Conservation (phyloP, 2,329 filamentous ascomycete species). For the Dactylonectria macrodidyma region DNA sequence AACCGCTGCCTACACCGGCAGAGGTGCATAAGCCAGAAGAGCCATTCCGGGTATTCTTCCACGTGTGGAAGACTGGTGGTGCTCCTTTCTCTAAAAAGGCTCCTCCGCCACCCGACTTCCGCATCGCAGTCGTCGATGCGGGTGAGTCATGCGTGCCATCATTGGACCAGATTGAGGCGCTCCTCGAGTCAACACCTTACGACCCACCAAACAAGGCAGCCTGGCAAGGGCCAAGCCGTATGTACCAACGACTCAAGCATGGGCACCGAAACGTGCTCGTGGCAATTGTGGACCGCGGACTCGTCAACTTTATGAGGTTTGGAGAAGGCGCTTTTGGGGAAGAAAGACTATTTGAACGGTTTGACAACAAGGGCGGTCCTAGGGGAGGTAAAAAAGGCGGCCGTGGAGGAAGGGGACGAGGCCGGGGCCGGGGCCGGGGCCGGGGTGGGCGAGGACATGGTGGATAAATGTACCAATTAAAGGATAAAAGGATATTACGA, state of each 20-base stretch:
- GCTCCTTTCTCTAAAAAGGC: conserved; percentile 82
- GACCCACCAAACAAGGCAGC: conserved; percentile 66
- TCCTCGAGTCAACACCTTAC: conserved; percentile 82
- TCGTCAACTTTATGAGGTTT: conserved; percentile 89
- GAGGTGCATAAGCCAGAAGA: conserved; percentile 51
- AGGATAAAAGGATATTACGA: conserved; percentile 27
- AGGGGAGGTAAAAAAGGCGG: conserved; percentile 59
- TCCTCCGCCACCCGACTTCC: conserved; percentile 86
- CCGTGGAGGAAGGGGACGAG: conserved; percentile 58
- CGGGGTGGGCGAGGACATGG: conserved; percentile 47
- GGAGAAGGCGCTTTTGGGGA: conserved; percentile 84
- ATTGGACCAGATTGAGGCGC: conserved; percentile 76
- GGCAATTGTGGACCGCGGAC: conserved; percentile 89
- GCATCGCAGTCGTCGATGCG: conserved; percentile 85
- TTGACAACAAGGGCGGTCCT: conserved; percentile 58
- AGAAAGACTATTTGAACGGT: conserved; percentile 79
- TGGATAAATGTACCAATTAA: conserved; percentile 39
- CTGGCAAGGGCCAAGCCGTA: conserved; percentile 59
- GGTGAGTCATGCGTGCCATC: conserved; percentile 80
- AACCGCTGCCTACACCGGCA: conserved; percentile 60
- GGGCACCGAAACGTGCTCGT: conserved; percentile 88
- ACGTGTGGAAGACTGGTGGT: conserved; percentile 81
- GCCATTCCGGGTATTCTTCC: conserved; percentile 82
- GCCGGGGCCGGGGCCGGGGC: conserved; percentile 46
- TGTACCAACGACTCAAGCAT: conserved; percentile 87